These are phyloP conservation scores for Cyclotella kingstonii DNA, from an alignment of 108 stramenopile species.

Conservation along the genomic window DNA sequence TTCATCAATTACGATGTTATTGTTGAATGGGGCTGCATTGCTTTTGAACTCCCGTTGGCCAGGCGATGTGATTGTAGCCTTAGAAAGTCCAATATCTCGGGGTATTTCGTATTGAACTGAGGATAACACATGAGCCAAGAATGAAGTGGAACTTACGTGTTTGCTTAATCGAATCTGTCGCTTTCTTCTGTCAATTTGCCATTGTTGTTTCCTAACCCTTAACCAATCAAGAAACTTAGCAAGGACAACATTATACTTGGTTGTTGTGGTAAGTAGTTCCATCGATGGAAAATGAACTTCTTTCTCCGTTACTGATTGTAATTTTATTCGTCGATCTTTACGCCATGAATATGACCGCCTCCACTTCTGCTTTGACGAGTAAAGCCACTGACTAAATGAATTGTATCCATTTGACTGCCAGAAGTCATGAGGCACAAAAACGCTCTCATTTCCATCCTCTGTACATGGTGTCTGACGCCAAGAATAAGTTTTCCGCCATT, in stretches of 20 bases:
- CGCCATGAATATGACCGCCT: slow-evolving; percentile 66
- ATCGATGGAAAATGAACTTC: slow-evolving; percentile 49
- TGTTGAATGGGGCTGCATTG: slow-evolving; percentile 9
- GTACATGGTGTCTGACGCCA: too few relatives aligned
- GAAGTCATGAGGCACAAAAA: slow-evolving; percentile 54
- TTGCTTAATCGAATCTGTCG: slow-evolving; percentile 41
- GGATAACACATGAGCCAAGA: too few relatives aligned
- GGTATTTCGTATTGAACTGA: too few relatives aligned
- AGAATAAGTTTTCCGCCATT: too few relatives aligned
- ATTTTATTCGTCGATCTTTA: slow-evolving; percentile 37
- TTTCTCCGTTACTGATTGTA: slow-evolving; percentile 64
- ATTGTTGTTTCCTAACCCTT: slow-evolving; percentile 64
- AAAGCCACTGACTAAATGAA: slow-evolving; percentile 61
- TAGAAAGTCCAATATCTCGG: too few relatives aligned
- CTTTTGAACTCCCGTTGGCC: slow-evolving; percentile 2
- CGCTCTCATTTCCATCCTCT: background rate
- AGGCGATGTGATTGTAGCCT: slow-evolving; percentile 6
- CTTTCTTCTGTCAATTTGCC: slow-evolving; percentile 59
- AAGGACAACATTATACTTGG: background rate
- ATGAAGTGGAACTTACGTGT: too few relatives aligned
- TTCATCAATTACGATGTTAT: slow-evolving; percentile 66
- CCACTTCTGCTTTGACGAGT: slow-evolving; percentile 48
- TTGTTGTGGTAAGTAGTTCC: background rate
- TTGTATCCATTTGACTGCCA: slow-evolving; percentile 60
- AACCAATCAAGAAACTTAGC: slow-evolving; percentile 60